phyloP scores from a whole-genome alignment of 1,139 yeast species.

The Yamadazyma siamensis region DNA sequence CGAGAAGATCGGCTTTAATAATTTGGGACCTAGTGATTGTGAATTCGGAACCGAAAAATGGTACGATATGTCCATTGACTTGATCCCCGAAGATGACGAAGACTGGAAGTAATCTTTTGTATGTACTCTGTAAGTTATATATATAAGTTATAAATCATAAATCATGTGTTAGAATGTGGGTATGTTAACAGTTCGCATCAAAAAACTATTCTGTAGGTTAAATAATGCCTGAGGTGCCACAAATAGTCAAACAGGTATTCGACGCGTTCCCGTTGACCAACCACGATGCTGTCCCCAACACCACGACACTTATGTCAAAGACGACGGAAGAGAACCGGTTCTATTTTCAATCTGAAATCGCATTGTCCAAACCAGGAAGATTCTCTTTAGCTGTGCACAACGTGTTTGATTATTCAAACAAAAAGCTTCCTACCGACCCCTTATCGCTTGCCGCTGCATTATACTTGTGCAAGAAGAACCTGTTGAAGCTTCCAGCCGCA shows the following conservation, averaged over 20 bases:
- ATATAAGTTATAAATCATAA: not conserved
- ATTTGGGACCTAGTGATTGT: slow-evolving; percentile 60
- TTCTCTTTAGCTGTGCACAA: slow-evolving; percentile 45
- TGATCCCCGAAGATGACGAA: slow-evolving; percentile 57
- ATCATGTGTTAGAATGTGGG: not conserved
- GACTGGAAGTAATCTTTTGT: slow-evolving; percentile 1
- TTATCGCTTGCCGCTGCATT: slow-evolving; percentile 34
- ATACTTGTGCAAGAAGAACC: slow-evolving; percentile 31
- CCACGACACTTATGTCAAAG: slow-evolving; percentile 16
- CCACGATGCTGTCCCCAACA: slow-evolving; percentile 26
- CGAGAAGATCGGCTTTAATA: slow-evolving; percentile 71
- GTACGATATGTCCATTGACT: slow-evolving; percentile 63
- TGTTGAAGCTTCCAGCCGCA: slow-evolving; percentile 36
- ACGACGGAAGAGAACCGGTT: slow-evolving; percentile 12
- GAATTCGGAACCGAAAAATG: slow-evolving; percentile 59
- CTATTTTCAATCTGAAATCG: slow-evolving; percentile 11
- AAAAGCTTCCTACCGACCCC: slow-evolving; percentile 42
- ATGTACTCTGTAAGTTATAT: slow-evolving; percentile 1
- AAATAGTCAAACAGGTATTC: slow-evolving; percentile 38
- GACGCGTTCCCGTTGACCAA: slow-evolving; percentile 47
- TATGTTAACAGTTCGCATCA: not conserved
- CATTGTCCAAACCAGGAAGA: slow-evolving; percentile 4
- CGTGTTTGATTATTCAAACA: slow-evolving; percentile 19
- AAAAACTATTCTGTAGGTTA: too few relatives aligned
- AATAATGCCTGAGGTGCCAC: slow-evolving; percentile 31